Base-by-base conservation (phyloP, 2,329 filamentous ascomycete genomes). In the Orbilia brochopaga region DNA sequence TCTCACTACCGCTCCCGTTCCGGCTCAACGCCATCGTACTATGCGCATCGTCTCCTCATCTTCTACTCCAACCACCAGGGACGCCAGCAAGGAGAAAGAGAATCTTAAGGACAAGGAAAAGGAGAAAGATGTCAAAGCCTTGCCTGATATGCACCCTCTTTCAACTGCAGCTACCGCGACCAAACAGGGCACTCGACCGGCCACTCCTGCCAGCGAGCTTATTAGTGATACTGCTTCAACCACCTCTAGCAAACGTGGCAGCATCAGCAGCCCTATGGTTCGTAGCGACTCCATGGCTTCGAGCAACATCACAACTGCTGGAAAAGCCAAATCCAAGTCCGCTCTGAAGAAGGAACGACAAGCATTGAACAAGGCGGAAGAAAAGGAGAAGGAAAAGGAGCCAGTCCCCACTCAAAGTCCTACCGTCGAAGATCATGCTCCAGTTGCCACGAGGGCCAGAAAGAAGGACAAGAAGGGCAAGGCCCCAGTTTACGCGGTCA, bases 391-490 rank as follows among this genome's bases (percentile, higher is more conserved):
- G 27, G 67, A 67, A 63, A 84, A 84, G 74, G 82, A 74, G n/a
- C 50, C 83, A 54, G 82, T 85, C 57, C 80, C 81, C 15, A 84
- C 86, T 74, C 84, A 86, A 32, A 74, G 74, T 24, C 75, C 78
- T 37, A 79, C 79, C 8, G 81, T 83, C 53, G 82, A 83, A 74
- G 81, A 83, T 8, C 82, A 85, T 74, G 90, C 87, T 6, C 90
- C 91, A 0, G 89, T 95, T 44, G 79, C 91, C 54, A 89, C 89
- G 35, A 86, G 90, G 58, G 92, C 92, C 82, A 93, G 91, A 83
- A 94, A 93, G 81, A 86, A 90, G 78, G 93, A 91, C 80, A 87
- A 89, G 76, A 88, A 79, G 21, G 64, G 78, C 76, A 75, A 72
- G 58, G 69, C 73, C 74, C 56, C 76, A 7, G 48, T 42, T 30